Base-by-base conservation (phyloP, 108 stramenopile genomes). In the Skeletonema potamos region DNA sequence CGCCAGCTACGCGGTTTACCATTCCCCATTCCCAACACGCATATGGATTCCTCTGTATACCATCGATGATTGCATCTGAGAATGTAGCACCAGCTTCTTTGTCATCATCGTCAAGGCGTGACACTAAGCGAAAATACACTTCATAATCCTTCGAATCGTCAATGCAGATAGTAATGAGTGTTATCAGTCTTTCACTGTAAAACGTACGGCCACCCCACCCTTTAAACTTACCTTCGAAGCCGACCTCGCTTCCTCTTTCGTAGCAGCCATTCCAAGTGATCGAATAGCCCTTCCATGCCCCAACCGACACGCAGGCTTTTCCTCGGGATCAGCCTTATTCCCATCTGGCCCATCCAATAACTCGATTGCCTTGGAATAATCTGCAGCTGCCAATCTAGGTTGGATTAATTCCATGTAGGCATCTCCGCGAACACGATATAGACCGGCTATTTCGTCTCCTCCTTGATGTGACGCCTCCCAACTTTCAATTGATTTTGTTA, bases 1-100 rank as follows among this genome's bases (percentile, higher is more conserved):
- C 58, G 2, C 70, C 77, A 12, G 72, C 70, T 18, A 58, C 54
- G 58, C 92, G 74, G 7, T 85, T 36, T 15, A 84, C 82, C 74
- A 79, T 88, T 2, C 92, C 92, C 83, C 89, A 92, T 87, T 92
- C 92, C 89, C 89, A 92, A 1, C 89, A 83, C 0, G 92, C 89
- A 58, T 92, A 92, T 0, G 92, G 92, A 73, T 92, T 92, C 15
- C 82, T 64, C 27, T 65, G 66, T 41, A 88, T 86, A 43, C 92
- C 92, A 65, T 92, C 76, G 0, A 64, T 46, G 28, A 76, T 46
- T 17, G 62, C 72, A 8, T 58, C 43, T 11, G 72, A 72, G 18
- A 72, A 44, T 3, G 33, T 84, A 46, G 77, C 84, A 27, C 69
- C 59, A 20, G 68, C 27, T 62, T 86, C 86, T 34, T 66, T 71